phyloP scores from a whole-genome alignment of 345 rosid genomes.

The Boechera stricta region DNA sequence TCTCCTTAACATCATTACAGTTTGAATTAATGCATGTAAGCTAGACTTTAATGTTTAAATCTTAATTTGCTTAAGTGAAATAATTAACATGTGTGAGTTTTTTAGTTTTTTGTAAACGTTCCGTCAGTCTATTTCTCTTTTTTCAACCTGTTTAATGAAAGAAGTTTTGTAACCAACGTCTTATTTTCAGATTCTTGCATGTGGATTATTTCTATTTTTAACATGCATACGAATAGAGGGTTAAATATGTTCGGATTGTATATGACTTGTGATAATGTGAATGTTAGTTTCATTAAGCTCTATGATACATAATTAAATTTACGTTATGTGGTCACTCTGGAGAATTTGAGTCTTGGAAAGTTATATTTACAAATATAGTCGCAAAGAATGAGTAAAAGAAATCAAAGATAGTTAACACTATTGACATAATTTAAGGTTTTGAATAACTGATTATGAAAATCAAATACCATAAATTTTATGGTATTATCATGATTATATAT shows the following conservation, averaged over 20 bases:
- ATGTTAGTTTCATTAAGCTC: slow-evolving; percentile 21
- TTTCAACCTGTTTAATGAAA: neutral
- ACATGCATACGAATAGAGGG: neutral
- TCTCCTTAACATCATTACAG: no score
- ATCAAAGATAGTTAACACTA: neutral
- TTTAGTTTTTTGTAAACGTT: neutral
- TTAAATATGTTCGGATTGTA: neutral
- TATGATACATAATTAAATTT: neutral
- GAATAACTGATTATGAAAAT: neutral
- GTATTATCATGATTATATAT: neutral
- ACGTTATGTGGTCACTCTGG: neutral
- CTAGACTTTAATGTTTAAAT: no score
- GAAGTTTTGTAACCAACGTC: neutral
- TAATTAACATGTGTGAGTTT: neutral
- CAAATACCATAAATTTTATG: neutral
- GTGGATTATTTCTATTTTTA: neutral
- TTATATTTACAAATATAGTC: neutral
- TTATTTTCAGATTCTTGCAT: neutral
- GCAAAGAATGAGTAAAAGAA: neutral
- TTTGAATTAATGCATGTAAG: no score
- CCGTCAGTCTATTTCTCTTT: neutral
- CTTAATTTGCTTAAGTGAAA: neutral
- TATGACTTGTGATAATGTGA: neutral
- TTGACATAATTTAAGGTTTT: neutral
- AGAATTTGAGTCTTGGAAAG: neutral